Evolutionary conservation across 2,329 filamentous ascomycete genomes (phyloP), one percentile per base, ranked within the genome.

Genomic region (Xylariaceae sp.): DNA sequence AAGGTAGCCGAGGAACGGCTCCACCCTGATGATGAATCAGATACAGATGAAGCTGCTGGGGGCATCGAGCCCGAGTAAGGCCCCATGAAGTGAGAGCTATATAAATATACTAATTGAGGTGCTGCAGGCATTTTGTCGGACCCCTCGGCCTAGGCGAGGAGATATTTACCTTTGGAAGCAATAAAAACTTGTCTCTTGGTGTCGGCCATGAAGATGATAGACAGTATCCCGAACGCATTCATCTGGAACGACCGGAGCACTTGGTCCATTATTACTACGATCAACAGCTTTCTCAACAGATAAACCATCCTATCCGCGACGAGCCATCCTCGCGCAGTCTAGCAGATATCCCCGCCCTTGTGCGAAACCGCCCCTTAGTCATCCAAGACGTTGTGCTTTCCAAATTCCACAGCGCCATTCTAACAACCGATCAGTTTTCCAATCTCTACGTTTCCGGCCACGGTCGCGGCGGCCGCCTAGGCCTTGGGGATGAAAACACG

Each of bases 191-290:
- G 7, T 94, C 89, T 0, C 80, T 99, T 27, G 94, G 94, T 1
- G 86, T 97, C 57, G 91, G 91, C n/a, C 91, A 99, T 67, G 87
- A 95, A 65, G 91, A 96, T 68, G 92, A 99, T 67, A 85, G 94
- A 2, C 91, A 97, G 60, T 95, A 87, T 65, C 94, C 94, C 0
- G 94, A 97, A 69, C 87, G 90, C 7, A 84, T 96, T 8, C 75
- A 79, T 34, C 71, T 97, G 35, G 81, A 84, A 53, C 84, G 92
- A 12, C 90, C 94, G 0, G 85, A 89, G 29, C 84, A 89, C 66
- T 76, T 97, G 1, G 70, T 96, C 11, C 80, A 83, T 48, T 79
- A 84, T 46, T 89, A 96, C 61, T 84, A 90, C 65, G 76, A 81
- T 37, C 87, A 91, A 61, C 80, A 87, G 63, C 72, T 86, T 4